Evolutionary conservation across 2,329 filamentous ascomycete species (phyloP), one percentile per base, ranked within the genome.

Genomic region (Botrytis galanthina): DNA sequence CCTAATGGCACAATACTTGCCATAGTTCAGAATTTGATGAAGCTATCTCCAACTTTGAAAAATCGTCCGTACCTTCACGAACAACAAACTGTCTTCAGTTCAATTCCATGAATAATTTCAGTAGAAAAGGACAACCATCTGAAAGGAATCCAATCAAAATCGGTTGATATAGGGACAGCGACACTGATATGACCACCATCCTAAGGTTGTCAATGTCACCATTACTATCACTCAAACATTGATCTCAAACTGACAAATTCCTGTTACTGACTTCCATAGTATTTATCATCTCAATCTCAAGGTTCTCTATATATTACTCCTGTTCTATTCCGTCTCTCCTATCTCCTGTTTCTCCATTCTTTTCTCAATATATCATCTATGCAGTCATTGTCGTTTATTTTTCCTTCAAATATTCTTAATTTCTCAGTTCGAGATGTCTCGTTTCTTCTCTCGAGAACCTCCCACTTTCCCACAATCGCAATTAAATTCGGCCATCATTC

Each of bases 401-500:
- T 35, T 18, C 35, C 16, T 68, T 32, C 42, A n/a, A 26, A 20
- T 54, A 26, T 68, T n/a, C 26, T 35, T 48, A 46, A 29, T 26
- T 63, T 39, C 57, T 18, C 57, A 42, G 26, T 57, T 42, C 20
- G 64, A 61, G 51, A 78, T 79, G 76, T 78, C 77, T 70, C 77
- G 77, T 63, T 39, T 75, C 44, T 73, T 75, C 46, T 75, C 75
- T 59, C 66, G 7, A 54, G n/a, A 57, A 29, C 51, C 63, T 73
- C 54, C 14, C 20, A 32, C 51, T 69, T 29, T 54, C 22, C 29
- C 39, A 57, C 76, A 75, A 63, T 35, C 29, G 60, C 74, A 75
- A 68, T 71, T 75, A 62, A 77, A 75, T 18, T 66, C 69, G 18
- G 76, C 73, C 71, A 73, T 75, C 35, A 73, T 75, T 16, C 61